phyloP scores from a whole-genome alignment of 2,329 filamentous ascomycete genomes.

The Diplodia intermedia region DNA sequence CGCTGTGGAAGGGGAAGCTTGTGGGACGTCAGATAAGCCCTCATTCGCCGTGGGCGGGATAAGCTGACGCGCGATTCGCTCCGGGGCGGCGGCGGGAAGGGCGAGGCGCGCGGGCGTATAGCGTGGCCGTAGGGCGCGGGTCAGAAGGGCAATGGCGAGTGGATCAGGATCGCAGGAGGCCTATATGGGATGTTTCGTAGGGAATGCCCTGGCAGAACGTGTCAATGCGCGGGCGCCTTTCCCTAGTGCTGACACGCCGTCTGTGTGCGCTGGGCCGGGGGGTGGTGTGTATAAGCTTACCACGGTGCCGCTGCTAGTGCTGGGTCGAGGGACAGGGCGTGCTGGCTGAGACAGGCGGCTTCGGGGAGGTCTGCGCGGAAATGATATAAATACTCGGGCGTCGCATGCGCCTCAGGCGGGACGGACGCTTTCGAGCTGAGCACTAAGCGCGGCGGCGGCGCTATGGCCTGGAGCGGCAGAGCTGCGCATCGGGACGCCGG shows the following conservation, averaged over 20 bases:
- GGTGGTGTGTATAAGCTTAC: conserved; percentile 32
- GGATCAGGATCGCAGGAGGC: conserved; percentile 27
- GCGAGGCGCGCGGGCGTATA: conserved; percentile 18
- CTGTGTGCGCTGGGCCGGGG: conserved; percentile 16
- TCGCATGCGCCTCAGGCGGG: conserved; percentile 27
- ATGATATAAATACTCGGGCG: conserved; percentile 32
- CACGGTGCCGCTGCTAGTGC: conserved; percentile 18
- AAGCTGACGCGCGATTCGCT: conserved; percentile 33
- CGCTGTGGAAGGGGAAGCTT: conserved; percentile 18
- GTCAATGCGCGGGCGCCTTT: conserved; percentile 32
- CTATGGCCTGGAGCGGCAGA: conserved; percentile 27
- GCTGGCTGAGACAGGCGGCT: conserved; percentile 27
- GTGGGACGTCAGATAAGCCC: conserved; percentile 29
- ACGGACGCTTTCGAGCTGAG: conserved; percentile 24
- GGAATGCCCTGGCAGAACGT: conserved; percentile 30
- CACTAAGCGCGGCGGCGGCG: conserved; percentile 29
- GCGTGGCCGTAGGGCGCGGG: conserved; percentile 22
- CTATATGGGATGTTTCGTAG: conserved; percentile 31
- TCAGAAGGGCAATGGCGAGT: conserved; percentile 29
- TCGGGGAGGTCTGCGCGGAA: conserved; percentile 16
- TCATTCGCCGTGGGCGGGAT: conserved; percentile 28
- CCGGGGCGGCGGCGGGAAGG: conserved; percentile 25
- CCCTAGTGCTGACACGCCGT: conserved; percentile 30
- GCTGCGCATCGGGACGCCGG: conserved; percentile 23
- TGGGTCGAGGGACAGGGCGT: conserved; percentile 17